Percentiles rank a stretch among this genome's conserved stretches.
These are phyloP conservation scores for Boletus rubescentipes DNA, from an alignment of 768 basidiomycete species.

Conservation along the genomic window DNA sequence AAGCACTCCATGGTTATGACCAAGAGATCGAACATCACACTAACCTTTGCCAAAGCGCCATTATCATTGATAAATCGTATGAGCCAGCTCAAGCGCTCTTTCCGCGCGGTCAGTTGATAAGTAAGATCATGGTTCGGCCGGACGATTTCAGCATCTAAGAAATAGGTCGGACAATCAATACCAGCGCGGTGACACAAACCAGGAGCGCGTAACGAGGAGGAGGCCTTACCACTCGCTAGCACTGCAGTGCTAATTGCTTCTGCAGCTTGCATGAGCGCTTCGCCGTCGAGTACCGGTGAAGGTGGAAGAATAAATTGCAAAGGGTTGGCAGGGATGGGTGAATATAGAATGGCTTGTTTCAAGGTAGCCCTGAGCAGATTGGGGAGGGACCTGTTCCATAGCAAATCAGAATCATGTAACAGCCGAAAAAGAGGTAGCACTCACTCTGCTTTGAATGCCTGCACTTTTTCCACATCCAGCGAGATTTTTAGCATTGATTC, in stretches of 20 bases:
- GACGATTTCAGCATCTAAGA: constrained; percentile 62
- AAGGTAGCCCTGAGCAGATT: constrained; percentile 75
- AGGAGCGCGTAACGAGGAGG: neutral
- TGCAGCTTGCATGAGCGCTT: constrained; percentile 76
- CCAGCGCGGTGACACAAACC: neutral
- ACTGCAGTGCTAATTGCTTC: constrained; percentile 72
- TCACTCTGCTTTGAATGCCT: constrained; percentile 62
- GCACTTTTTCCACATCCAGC: constrained; percentile 61
- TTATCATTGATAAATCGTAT: constrained; percentile 90
- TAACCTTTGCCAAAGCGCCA: constrained; percentile 71
- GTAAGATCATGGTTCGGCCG: constrained; percentile 76
- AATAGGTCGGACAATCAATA: neutral
- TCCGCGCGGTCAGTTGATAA: constrained; percentile 71
- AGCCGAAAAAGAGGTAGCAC: constrained; percentile 17
- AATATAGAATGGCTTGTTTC: constrained; percentile 82
- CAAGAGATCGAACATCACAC: constrained; percentile 1
- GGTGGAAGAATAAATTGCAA: constrained; percentile 80
- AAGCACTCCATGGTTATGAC: too few species aligned
- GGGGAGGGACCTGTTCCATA: constrained; percentile 57
- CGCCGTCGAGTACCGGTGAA: constrained; percentile 61
- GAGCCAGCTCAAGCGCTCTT: constrained; percentile 78
- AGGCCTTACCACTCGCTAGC: constrained; percentile 63
- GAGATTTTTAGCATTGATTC: constrained; percentile 67
- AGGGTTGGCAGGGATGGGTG: constrained; percentile 73
- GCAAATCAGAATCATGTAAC: neutral